phyloP scores from a whole-genome alignment of 148 eudicot genomes.

The Euryodendron excelsum region DNA sequence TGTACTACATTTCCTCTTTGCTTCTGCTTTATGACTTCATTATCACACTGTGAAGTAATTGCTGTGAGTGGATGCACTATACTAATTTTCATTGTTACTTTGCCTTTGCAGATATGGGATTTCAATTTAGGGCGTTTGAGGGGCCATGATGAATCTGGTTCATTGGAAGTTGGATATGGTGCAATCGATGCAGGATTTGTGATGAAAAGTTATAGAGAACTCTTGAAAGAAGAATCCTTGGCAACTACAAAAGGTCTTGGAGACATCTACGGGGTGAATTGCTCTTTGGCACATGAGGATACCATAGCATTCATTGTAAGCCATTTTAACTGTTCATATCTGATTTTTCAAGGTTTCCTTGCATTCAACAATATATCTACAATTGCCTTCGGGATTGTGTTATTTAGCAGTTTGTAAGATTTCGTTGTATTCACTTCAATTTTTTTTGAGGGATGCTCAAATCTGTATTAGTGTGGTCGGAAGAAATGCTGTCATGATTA shows the following conservation, averaged over 20 bases:
- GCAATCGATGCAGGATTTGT: conserved; percentile 32
- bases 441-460: neutral
- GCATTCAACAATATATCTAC: too few species aligned
- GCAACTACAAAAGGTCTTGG: conserved; percentile 24
- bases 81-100: neutral
- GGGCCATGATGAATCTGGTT: conserved; percentile 48
- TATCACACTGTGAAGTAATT: neutral
- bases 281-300: conserved; percentile 27
- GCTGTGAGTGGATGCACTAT: neutral
- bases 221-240: conserved; percentile 30
- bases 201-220: conserved; percentile 32
- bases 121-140: conserved; percentile 72
- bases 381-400: neutral
- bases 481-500: neutral
- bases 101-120: conserved; percentile 82
- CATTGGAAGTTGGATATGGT: conserved; percentile 27
- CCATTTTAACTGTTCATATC: neutral
- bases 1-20: neutral
- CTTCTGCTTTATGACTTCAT: neutral
- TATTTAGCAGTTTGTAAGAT: neutral
- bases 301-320: conserved; percentile 36
- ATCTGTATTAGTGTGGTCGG: neutral
- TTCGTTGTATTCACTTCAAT: neutral
- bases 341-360: neutral
- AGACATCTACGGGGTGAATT: conserved; percentile 34